These are phyloP conservation scores for Dioscorea alata DNA, from an alignment of 106 monocot species.

Conservation along the genomic window DNA sequence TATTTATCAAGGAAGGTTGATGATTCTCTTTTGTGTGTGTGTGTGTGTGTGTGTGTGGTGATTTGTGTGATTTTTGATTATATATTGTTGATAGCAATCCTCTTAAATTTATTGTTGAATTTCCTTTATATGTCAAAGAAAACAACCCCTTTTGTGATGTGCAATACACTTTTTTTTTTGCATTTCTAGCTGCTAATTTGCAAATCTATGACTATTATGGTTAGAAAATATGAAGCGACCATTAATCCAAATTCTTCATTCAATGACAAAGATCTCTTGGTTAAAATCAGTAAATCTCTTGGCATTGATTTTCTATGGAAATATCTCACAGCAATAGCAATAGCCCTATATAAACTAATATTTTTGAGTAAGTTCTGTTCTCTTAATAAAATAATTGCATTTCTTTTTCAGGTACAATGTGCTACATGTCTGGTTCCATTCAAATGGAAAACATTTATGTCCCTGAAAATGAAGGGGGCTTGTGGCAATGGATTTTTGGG, in stretches of 20 bases:
- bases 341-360: neutral
- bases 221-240: too few relatives aligned
- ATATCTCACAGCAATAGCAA: neutral
- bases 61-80: too few relatives aligned
- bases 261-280: neutral
- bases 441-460: slow-evolving; percentile 80
- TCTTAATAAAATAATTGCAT: neutral
- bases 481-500: slow-evolving; percentile 94
- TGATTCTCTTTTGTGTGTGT: neutral
- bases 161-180: too few relatives aligned
- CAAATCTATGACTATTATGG: too few relatives aligned
- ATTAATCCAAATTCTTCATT: neutral
- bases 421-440: slow-evolving; percentile 83
- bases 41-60: too few relatives aligned
- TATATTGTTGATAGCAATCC: too few relatives aligned
- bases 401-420: slow-evolving; percentile 61
- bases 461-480: slow-evolving; percentile 74
- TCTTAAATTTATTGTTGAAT: too few relatives aligned
- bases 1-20: neutral
- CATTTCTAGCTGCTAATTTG: too few relatives aligned
- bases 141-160: too few relatives aligned
- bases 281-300: neutral
- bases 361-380: neutral
- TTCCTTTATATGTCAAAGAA: too few relatives aligned
- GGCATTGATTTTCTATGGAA: too few relatives aligned